Evolutionary conservation across 1,284 basidiomycete species (phyloP).

Genomic region (Vanrija humicola): DNA sequence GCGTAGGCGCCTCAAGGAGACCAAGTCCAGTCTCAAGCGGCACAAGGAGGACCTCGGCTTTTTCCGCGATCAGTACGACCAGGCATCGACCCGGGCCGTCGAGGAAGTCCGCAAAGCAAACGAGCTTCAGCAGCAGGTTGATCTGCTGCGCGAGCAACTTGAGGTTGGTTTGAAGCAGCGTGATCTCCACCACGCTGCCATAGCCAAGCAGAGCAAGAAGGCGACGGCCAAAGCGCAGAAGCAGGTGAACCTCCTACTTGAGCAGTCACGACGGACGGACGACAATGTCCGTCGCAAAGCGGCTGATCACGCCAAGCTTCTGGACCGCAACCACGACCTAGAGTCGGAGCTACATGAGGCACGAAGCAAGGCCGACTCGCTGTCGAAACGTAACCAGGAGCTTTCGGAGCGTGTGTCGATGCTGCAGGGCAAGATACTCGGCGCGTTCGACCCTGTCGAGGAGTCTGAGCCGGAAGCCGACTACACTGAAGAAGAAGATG

Average conservation of each 20-base stretch:
- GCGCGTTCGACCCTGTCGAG: conserved; percentile 21
- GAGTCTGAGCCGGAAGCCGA: conserved; percentile 13
- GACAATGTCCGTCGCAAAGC: conserved; percentile 35
- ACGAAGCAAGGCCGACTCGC: conserved; percentile 10
- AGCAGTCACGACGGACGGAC: conserved; percentile 39
- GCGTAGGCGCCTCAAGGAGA: conserved; percentile 6
- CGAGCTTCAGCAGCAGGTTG: conserved; percentile 19
- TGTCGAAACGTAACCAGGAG: conserved; percentile 33
- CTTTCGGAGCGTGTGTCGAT: conserved; percentile 24
- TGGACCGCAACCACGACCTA: conserved; percentile 19
- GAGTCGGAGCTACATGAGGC: conserved; percentile 14
- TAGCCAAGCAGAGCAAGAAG: conserved; percentile 5
- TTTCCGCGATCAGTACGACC: conserved; percentile 27
- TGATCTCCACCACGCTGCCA: conserved; percentile 21
- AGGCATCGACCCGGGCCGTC: conserved; percentile 29
- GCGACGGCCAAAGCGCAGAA: conserved; percentile 11
- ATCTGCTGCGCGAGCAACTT: conserved; percentile 29
- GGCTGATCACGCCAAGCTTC: conserved; percentile 15
- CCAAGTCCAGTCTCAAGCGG: conserved; percentile 1
- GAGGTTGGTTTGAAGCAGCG: conserved; percentile 37
- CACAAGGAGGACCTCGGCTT: conserved; percentile 19
- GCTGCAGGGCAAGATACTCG: conserved; percentile 31
- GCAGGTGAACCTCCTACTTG: conserved; percentile 30
- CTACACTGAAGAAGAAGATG: conserved; percentile 5
- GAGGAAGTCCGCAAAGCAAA: conserved; percentile 19